phyloP scores from a whole-genome alignment of 2,329 filamentous ascomycete genomes.

The Curvularia lunata region DNA sequence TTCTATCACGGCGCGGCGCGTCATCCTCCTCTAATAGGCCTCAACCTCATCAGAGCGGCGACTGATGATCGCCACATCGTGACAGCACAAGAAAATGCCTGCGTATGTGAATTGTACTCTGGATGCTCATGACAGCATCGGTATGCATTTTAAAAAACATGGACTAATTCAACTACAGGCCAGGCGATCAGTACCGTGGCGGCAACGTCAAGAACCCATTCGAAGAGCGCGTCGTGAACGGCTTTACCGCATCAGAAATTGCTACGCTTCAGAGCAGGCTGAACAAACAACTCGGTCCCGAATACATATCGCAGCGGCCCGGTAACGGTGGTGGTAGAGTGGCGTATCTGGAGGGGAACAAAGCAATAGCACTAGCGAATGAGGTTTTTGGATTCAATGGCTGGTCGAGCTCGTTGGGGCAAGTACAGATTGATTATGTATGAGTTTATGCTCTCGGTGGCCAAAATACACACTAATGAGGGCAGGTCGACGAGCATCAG shows the following conservation, averaged over 20 bases:
- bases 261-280: constrained; percentile 84
- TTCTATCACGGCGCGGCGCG: constrained; percentile 33
- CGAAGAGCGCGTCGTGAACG: constrained; percentile 74
- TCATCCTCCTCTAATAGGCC: constrained; percentile 38
- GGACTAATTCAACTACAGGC: constrained; percentile 36
- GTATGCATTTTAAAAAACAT: not conserved
- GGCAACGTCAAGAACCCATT: constrained; percentile 73
- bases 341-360: constrained; percentile 94
- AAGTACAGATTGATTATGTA: constrained; percentile 92
- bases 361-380: constrained; percentile 93
- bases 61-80: constrained; percentile 33
- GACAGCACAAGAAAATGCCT: constrained; percentile 40
- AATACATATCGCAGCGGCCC: constrained; percentile 87
- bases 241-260: constrained; percentile 89
- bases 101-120: constrained; percentile 34
- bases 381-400: constrained; percentile 97
- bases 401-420: constrained; percentile 95
- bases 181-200: constrained; percentile 48
- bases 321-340: constrained; percentile 86
- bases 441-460: constrained; percentile 26
- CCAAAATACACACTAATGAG: constrained; percentile 19
- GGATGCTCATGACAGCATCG: not conserved
- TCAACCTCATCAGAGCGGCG: constrained; percentile 31
- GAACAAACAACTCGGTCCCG: constrained; percentile 91
- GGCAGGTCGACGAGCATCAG: constrained; percentile 77